Base-by-base conservation (phyloP, 2,329 filamentous ascomycete species). In the Ramularia collo-cygni region DNA sequence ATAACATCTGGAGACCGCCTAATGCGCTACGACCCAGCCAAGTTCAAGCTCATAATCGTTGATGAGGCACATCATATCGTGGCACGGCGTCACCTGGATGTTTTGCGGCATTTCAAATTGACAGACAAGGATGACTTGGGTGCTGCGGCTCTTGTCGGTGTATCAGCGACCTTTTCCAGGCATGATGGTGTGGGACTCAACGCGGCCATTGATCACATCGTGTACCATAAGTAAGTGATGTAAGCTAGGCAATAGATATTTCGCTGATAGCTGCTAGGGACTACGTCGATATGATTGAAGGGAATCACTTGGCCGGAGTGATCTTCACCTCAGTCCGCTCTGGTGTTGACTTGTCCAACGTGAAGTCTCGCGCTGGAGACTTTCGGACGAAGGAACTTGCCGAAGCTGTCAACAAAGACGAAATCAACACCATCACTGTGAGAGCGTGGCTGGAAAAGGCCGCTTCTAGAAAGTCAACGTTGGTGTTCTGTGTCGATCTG, bases 31-130 rank as follows among this genome's bases (percentile, higher is more conserved):
- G 77, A 93, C 50, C 84, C 88, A 0, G 63, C 62, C 0, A 70
- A 69, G 6, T 96, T 90, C 70, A 98, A 98, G 64, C 76, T 98
- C 0, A 69, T 98, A 0, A 73, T 98, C 2, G 90, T 98, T 3
- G 92, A 98, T 50, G 92, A 98, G 64, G 92, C 90, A 4, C 92
- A 98, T 61, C 92, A 98, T 63, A 94, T 96, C 38, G 89, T 95
- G 31, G 85, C 92, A 1, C 73, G 77, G 2, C 79, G 80, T 6
- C 96, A 96, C 57, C 71, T 93, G 46, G 73, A 75, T 29, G 74
- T 80, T 0, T 68, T 98, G 34, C 69, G 74, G n/a, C 79, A 96
- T 61, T 94, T 98, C 60, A 77, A 81, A 0, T 72, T 94, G 48
- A 68, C 71, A 9, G 64, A 77, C 39, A 74, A 9, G 82, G 29